A percentile compares a stretch with the other conserved stretches of the same genome.
Evolutionary conservation across 345 rosid genomes (phyloP).

Genomic region (Sisymbrium altissimum): DNA sequence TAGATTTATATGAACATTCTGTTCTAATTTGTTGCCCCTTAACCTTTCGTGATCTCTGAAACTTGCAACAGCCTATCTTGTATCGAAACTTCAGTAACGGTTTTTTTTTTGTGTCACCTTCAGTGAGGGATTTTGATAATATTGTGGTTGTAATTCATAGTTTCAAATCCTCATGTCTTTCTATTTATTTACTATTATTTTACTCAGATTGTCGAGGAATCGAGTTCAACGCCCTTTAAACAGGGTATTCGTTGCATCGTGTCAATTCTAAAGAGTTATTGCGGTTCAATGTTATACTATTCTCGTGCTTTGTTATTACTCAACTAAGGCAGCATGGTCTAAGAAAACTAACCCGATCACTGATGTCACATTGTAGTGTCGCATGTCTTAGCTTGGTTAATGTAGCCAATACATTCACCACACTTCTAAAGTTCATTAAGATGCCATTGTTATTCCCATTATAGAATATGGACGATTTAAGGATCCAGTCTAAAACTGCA

Average conservation of each 20-base stretch:
- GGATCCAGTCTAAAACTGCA: neutral
- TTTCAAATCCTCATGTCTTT: neutral
- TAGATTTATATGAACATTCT: neutral
- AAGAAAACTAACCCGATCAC: neutral
- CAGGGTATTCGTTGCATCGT: neutral
- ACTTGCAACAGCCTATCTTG: conserved; percentile 9
- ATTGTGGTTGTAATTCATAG: neutral
- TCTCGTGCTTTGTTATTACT: neutral
- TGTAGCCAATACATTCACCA: conserved; percentile 1
- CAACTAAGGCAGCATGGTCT: conserved; percentile 1
- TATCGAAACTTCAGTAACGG: neutral
- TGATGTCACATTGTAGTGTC: neutral
- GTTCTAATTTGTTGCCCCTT: conserved; percentile 7
- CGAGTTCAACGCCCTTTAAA: neutral
- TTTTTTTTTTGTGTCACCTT: neutral
- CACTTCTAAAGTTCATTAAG: neutral
- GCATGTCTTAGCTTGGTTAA: conserved; percentile 6
- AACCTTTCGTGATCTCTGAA: neutral
- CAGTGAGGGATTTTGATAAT: neutral
- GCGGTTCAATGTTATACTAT: neutral
- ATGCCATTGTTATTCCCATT: neutral
- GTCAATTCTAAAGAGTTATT: neutral
- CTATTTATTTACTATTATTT: neutral
- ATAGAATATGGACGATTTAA: conserved; percentile 7
- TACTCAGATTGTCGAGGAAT: neutral